phyloP scores from a whole-genome alignment of 352 stramenopile genomes.

The Phytophthora macrochlamydospora region DNA sequence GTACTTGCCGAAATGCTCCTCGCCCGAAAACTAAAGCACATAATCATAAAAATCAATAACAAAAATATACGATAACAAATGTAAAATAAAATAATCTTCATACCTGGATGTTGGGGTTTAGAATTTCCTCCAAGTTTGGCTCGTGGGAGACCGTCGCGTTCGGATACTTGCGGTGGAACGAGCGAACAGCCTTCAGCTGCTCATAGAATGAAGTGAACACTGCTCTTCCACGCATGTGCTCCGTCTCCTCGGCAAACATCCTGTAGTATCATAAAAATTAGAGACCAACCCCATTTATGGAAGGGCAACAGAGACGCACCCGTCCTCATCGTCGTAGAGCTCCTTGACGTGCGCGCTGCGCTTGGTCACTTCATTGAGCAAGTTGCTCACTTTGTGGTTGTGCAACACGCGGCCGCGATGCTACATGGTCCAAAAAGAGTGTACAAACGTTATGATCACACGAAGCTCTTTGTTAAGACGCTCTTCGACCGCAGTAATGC shows the following conservation, averaged over 20 bases:
- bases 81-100: slow-evolving; percentile 1
- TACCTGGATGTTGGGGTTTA: slow-evolving; percentile 69
- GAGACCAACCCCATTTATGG: neutral
- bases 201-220: slow-evolving; percentile 91
- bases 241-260: slow-evolving; percentile 78
- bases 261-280: slow-evolving; percentile 29
- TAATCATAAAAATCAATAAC: neutral
- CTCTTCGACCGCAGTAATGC: neutral
- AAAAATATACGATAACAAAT: neutral
- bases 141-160: slow-evolving; percentile 72
- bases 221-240: slow-evolving; percentile 73
- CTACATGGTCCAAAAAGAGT: slow-evolving; percentile 30
- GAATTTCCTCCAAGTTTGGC: slow-evolving; percentile 56
- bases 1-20: slow-evolving; percentile 91
- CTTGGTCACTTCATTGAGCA: slow-evolving; percentile 72
- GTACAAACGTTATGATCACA: slow-evolving; percentile 7
- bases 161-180: slow-evolving; percentile 87
- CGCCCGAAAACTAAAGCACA: slow-evolving; percentile 75
- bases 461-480: neutral
- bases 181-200: slow-evolving; percentile 84
- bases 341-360: slow-evolving; percentile 76
- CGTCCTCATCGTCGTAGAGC: slow-evolving; percentile 86
- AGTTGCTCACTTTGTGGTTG: slow-evolving; percentile 83
- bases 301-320: slow-evolving; percentile 34
- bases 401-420: slow-evolving; percentile 81